Conservation (phyloP, 768 basidiomycete genomes). For the Phaeotremella skinneri region DNA sequence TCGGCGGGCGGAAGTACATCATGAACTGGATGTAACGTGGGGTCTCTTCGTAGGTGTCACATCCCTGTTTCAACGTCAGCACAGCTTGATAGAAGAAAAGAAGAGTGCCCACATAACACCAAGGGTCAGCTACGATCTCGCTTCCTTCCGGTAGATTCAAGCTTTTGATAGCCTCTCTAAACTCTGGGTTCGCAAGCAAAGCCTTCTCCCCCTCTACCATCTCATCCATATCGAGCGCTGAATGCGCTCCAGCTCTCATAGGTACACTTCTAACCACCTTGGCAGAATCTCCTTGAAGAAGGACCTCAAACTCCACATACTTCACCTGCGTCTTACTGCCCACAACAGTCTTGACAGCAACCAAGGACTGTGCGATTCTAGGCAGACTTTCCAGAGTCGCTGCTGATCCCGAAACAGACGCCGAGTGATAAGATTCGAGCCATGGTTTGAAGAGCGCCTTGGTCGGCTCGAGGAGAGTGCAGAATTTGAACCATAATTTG, state of each 20-base stretch:
- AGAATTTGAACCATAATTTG: conserved; percentile 21
- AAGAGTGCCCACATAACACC: conserved; percentile 16
- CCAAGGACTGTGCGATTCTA: neutral
- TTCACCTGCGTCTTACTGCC: neutral
- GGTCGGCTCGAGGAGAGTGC: conserved; percentile 22
- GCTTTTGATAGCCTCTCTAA: conserved; percentile 14
- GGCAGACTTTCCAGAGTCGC: too few species aligned
- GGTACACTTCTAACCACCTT: neutral
- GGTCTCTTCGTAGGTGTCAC: conserved; percentile 4
- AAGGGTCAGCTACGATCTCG: conserved; percentile 21
- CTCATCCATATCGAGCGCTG: conserved; percentile 20
- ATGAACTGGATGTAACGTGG: conserved; percentile 24
- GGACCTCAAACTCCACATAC: neutral
- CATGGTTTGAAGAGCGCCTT: conserved; percentile 14
- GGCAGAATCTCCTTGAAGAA: conserved; percentile 5
- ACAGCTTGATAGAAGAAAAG: neutral
- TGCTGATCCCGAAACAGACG: neutral
- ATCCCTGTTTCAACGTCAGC: neutral
- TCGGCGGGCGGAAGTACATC: conserved; percentile 12
- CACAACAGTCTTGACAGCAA: neutral
- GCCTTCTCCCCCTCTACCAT: conserved; percentile 22
- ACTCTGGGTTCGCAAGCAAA: conserved; percentile 15
- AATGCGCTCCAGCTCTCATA: conserved; percentile 49
- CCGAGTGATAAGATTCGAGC: conserved; percentile 5
- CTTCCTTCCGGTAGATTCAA: conserved; percentile 14